These are phyloP conservation scores for Xylariaceae sp. DNA, from an alignment of 2,329 filamentous ascomycete species.

Conservation along the genomic window DNA sequence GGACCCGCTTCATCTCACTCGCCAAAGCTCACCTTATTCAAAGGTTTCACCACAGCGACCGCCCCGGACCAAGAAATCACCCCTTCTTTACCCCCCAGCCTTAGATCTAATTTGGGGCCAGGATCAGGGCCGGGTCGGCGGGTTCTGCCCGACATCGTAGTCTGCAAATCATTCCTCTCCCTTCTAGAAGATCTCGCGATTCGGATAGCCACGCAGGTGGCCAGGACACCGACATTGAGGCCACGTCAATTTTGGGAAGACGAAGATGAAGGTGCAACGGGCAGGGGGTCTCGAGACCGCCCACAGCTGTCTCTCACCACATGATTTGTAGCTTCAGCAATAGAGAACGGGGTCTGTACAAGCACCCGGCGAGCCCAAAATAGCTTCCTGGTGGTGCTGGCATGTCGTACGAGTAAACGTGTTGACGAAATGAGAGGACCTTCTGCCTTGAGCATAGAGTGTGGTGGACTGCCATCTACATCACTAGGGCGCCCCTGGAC, in stretches of 20 bases:
- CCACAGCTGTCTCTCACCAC: conserved; percentile 1
- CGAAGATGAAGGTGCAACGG: conserved; percentile 3
- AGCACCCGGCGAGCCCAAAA: too few species aligned
- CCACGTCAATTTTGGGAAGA: conserved; percentile 11
- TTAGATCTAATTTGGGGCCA: conserved; percentile 23
- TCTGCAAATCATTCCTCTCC: conserved; percentile 17
- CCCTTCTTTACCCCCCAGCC: conserved; percentile 22
- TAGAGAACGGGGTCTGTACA: too few species aligned
- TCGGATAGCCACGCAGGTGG: conserved; percentile 18
- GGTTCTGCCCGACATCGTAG: conserved; percentile 20
- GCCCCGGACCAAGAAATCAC: too few species aligned
- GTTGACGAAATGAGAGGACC: too few species aligned
- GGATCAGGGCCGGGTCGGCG: conserved; percentile 20
- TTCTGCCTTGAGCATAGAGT: too few species aligned
- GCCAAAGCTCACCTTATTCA: conserved; percentile 30
- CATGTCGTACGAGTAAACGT: background rate
- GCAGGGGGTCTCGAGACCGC: conserved; percentile 1
- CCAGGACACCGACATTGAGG: conserved; percentile 11
- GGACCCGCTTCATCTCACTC: conserved; percentile 15
- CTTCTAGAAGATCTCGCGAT: conserved; percentile 28
- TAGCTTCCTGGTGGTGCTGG: too few species aligned
- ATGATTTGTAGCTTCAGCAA: conserved; percentile 7
- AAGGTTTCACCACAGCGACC: conserved; percentile 18
- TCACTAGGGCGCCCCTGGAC: too few species aligned
- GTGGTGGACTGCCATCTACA: too few species aligned